phyloP scores from a whole-genome alignment of 2,329 filamentous ascomycete genomes.

The Coleophoma eucalyptorum region DNA sequence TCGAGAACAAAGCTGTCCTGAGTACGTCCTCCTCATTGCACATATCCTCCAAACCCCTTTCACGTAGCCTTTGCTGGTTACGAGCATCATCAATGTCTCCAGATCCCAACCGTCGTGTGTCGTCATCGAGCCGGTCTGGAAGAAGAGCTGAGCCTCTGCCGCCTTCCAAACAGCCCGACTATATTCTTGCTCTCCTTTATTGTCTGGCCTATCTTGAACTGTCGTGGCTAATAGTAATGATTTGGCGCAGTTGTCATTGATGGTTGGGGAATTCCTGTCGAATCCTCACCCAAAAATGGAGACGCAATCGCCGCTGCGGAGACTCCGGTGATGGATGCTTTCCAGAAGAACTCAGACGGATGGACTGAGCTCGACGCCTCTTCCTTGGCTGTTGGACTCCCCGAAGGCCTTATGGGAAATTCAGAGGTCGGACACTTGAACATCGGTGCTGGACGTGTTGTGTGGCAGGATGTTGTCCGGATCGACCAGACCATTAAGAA shows the following conservation, averaged over 20 bases:
- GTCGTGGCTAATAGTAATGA: conserved; percentile 55
- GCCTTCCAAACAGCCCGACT: conserved; percentile 21
- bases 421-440: conserved; percentile 98
- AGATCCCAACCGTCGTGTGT: not conserved
- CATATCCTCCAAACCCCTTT: not conserved
- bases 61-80: conserved; percentile 5
- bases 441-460: conserved; percentile 94
- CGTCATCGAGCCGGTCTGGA: not conserved
- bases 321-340: conserved; percentile 91
- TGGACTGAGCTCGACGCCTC: conserved; percentile 94
- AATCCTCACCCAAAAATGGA: conserved; percentile 78
- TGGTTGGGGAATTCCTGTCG: conserved; percentile 89
- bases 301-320: conserved; percentile 94
- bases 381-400: conserved; percentile 90
- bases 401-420: conserved; percentile 98
- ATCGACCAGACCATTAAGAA: conserved; percentile 85
- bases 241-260: conserved; percentile 86
- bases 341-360: conserved; percentile 77
- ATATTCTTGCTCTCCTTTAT: conserved; percentile 44
- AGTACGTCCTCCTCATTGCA: conserved; percentile 40
- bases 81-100: conserved; percentile 23
- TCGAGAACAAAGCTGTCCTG: conserved; percentile 67
- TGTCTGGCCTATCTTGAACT: conserved; percentile 53
- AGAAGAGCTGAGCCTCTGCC: not conserved
- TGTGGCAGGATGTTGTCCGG: conserved; percentile 97